Percentiles rank a stretch among this genome's conserved stretches.
phyloP scores from a whole-genome alignment of 768 basidiomycete genomes.

The Xerocomellus intermedius region DNA sequence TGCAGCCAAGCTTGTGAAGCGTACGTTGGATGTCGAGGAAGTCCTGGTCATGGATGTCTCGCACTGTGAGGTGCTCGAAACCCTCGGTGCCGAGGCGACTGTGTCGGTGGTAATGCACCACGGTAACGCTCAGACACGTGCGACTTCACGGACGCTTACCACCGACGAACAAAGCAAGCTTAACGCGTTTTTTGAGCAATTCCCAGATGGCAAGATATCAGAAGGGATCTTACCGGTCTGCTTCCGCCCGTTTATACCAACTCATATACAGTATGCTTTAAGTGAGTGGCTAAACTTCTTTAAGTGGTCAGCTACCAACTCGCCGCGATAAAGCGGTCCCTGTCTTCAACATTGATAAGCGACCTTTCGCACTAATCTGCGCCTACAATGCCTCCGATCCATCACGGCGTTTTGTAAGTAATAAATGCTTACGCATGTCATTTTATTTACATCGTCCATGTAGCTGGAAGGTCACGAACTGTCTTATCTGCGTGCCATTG shows the following conservation, averaged over 20 bases:
- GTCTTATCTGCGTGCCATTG: slow-evolving; percentile 89
- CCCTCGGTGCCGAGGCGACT: slow-evolving; percentile 54
- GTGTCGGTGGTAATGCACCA: slow-evolving; percentile 71
- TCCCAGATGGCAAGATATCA: slow-evolving; percentile 84
- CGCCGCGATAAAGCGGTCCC: slow-evolving; percentile 64
- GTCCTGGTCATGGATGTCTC: slow-evolving; percentile 92
- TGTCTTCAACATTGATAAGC: slow-evolving; percentile 89
- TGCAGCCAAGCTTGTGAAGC: slow-evolving; percentile 86
- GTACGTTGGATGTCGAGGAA: slow-evolving; percentile 89
- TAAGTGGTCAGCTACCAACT: slow-evolving; percentile 3
- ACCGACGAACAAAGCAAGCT: slow-evolving; percentile 74
- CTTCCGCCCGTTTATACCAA: slow-evolving; percentile 78
- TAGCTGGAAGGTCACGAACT: slow-evolving; percentile 87
- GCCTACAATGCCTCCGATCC: slow-evolving; percentile 87
- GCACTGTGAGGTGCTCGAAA: slow-evolving; percentile 84
- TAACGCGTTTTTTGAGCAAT: slow-evolving; percentile 71
- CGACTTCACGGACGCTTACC: slow-evolving; percentile 55
- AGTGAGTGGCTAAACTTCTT: slow-evolving; percentile 47
- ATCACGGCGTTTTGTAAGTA: slow-evolving; percentile 72
- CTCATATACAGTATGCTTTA: slow-evolving; percentile 81
- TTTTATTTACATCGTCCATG: slow-evolving; percentile 9
- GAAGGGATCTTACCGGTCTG: slow-evolving; percentile 85
- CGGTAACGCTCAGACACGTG: slow-evolving; percentile 54
- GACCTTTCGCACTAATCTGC: slow-evolving; percentile 86
- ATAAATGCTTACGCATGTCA: neutral